Evolutionary conservation across 371 early-diverging fungal species (phyloP), one percentile per base, ranked within the genome.

Genomic region (Phascolomyces articulosus): DNA sequence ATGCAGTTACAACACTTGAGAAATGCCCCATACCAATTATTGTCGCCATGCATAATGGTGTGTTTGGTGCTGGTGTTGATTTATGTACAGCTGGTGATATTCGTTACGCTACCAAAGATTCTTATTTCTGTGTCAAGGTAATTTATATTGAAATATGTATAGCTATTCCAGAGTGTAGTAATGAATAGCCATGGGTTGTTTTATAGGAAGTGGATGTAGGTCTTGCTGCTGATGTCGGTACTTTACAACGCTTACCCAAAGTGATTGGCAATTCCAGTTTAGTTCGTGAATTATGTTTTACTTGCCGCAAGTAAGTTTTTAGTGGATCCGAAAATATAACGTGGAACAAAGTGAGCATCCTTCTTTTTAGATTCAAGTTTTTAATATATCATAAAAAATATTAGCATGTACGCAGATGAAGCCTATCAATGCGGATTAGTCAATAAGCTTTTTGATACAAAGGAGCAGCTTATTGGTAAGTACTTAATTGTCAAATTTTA

Each of bases 161-260:
- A 44, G 3, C 8, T 4, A 2, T 4, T 15, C 0, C 44, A 15
- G 44, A 0, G 16, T 34, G 1, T 9, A 34, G 11, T 34, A 34
- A 34, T 34, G 11, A 34, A 34, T 6, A 16, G 4, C 8, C 2
- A n/a, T n/a, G n/a, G 8, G 16, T n/a, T 13, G 24, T 8, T 27
- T 16, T 55, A 7, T 62, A 82, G 84, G 95, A 96, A 79, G 94
- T 96, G 8, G 95, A 96, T 69, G 83, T 96, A 67, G 96, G 95
- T 23, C 69, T 97, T 71, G 94, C 94, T 24, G 95, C 96, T 4
- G 93, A 93, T 73, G 84, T 93, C 13, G 93, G 96, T 40, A 93
- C 97, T 27, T 84, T 98, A 47, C 98, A 98, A 76, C 87, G 98
- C 23, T 80, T 98, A 23, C 96, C 96, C 44, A 97, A 96, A 77